Evolutionary conservation across 1,284 basidiomycete species (phyloP).

Genomic region (Leccinum olivaceoglutinosum): DNA sequence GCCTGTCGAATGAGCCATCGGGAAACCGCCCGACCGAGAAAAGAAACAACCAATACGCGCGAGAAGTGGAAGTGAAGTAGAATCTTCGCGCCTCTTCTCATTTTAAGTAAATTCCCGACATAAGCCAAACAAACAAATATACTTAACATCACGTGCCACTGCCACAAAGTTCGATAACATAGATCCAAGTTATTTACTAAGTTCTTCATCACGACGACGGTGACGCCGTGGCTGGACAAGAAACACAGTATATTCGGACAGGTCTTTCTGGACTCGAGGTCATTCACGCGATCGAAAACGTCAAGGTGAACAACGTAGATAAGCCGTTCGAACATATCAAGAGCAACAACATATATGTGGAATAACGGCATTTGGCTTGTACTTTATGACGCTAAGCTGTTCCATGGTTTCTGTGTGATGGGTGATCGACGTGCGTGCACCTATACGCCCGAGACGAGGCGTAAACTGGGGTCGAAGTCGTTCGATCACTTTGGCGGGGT

Average conservation of each 20-base stretch:
- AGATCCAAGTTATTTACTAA: slow-evolving; percentile 30
- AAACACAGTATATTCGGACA: slow-evolving; percentile 95
- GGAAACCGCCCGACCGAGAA: background rate
- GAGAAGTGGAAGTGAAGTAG: background rate
- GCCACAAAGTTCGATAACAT: background rate
- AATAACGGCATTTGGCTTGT: slow-evolving; percentile 32
- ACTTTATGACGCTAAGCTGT: slow-evolving; percentile 35
- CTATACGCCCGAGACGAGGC: slow-evolving; percentile 14
- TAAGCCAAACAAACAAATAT: background rate
- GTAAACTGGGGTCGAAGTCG: slow-evolving; percentile 22
- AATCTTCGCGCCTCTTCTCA: background rate
- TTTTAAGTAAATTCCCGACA: background rate
- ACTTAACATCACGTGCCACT: background rate
- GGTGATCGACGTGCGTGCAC: slow-evolving; percentile 15
- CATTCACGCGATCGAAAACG: slow-evolving; percentile 79
- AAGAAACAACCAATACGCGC: background rate
- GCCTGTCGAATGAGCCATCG: background rate
- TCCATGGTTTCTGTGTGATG: slow-evolving; percentile 33
- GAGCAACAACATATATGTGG: slow-evolving; percentile 74
- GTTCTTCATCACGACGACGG: slow-evolving; percentile 97
- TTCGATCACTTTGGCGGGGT: slow-evolving; percentile 16
- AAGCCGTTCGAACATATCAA: slow-evolving; percentile 90
- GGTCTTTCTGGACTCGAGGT: slow-evolving; percentile 77
- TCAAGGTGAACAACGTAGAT: slow-evolving; percentile 77
- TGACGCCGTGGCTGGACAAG: slow-evolving; percentile 93